These are phyloP conservation scores for Alternaria infectoria DNA, from an alignment of 2,329 filamentous ascomycete species.

Conservation along the genomic window DNA sequence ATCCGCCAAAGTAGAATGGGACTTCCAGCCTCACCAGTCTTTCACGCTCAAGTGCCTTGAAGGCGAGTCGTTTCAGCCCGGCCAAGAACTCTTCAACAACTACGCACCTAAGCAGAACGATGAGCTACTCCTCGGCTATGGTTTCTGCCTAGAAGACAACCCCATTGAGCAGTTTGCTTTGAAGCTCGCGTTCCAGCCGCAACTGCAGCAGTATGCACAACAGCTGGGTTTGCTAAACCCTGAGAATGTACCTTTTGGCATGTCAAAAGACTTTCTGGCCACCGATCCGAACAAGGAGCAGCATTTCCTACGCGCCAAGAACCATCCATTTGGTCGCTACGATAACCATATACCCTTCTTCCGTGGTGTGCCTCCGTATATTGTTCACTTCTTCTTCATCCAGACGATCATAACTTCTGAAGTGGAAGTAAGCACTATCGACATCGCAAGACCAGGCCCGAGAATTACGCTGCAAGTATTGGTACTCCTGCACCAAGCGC, in stretches of 20 bases:
- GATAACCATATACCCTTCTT: constrained; percentile 36
- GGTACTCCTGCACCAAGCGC: constrained; percentile 28
- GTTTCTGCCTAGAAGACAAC: constrained; percentile 57
- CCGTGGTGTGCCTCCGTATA: constrained; percentile 42
- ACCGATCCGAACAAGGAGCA: constrained; percentile 36
- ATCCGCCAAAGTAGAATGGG: constrained; percentile 57
- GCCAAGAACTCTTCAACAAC: constrained; percentile 59
- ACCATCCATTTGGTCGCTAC: constrained; percentile 45
- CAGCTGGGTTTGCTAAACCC: constrained; percentile 21
- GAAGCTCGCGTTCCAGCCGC: constrained; percentile 49
- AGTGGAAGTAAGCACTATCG: constrained; percentile 16
- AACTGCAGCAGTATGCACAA: constrained; percentile 32
- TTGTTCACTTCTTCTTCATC: constrained; percentile 43
- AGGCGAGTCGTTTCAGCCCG: constrained; percentile 40
- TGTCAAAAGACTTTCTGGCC: constrained; percentile 28
- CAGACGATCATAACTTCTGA: constrained; percentile 30
- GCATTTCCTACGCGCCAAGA: constrained; percentile 40
- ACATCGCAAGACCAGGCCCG: constrained; percentile 17
- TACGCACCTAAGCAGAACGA: constrained; percentile 61
- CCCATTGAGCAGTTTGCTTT: constrained; percentile 55
- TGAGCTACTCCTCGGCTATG: constrained; percentile 60
- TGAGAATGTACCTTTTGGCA: constrained; percentile 33
- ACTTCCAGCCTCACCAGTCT: constrained; percentile 33
- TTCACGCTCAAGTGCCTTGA: constrained; percentile 52
- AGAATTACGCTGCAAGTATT: constrained; percentile 34